A percentile compares a stretch with the other conserved stretches of the same genome.
These are phyloP conservation scores for Mycena alexandri DNA, from an alignment of 768 basidiomycete species.

Conservation along the genomic window DNA sequence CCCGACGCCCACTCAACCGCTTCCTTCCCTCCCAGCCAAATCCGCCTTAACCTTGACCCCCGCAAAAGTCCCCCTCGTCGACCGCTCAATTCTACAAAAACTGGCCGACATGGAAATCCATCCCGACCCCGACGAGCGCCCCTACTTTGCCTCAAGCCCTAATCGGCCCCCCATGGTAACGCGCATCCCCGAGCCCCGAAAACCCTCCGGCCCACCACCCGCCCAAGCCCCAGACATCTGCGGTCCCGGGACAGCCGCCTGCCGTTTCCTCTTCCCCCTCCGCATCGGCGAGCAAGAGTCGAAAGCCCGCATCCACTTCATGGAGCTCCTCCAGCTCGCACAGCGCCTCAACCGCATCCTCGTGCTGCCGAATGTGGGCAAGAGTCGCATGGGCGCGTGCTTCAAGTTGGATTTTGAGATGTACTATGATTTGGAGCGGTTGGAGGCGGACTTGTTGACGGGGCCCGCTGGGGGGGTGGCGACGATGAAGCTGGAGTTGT, in stretches of 20 bases:
- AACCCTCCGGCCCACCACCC: not conserved
- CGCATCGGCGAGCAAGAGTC: slow-evolving; percentile 71
- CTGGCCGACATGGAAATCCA: slow-evolving; percentile 40
- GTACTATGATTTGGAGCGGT: slow-evolving; percentile 60
- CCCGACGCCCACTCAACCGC: not conserved
- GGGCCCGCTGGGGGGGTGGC: slow-evolving; percentile 30
- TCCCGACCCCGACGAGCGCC: slow-evolving; percentile 37
- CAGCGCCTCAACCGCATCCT: slow-evolving; percentile 64
- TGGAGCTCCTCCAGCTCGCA: slow-evolving; percentile 65
- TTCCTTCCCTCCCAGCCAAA: too few relatives aligned
- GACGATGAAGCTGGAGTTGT: slow-evolving; percentile 52
- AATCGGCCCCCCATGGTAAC: slow-evolving; percentile 39
- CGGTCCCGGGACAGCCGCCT: slow-evolving; percentile 37
- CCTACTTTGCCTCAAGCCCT: slow-evolving; percentile 10
- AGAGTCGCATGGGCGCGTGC: slow-evolving; percentile 67
- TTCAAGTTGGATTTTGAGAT: slow-evolving; percentile 59
- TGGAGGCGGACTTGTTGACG: slow-evolving; percentile 29
- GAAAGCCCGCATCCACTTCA: slow-evolving; percentile 67
- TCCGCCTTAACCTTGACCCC: not conserved
- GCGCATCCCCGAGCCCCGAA: slow-evolving; percentile 45
- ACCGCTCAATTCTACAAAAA: slow-evolving; percentile 44
- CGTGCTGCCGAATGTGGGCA: slow-evolving; percentile 72
- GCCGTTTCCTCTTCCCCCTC: slow-evolving; percentile 63
- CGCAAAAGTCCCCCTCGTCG: slow-evolving; percentile 39
- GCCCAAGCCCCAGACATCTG: slow-evolving; percentile 1